Evolutionary conservation across 192 early-diverging fungal genomes (phyloP).

Genomic region (Coemansia sp.): DNA sequence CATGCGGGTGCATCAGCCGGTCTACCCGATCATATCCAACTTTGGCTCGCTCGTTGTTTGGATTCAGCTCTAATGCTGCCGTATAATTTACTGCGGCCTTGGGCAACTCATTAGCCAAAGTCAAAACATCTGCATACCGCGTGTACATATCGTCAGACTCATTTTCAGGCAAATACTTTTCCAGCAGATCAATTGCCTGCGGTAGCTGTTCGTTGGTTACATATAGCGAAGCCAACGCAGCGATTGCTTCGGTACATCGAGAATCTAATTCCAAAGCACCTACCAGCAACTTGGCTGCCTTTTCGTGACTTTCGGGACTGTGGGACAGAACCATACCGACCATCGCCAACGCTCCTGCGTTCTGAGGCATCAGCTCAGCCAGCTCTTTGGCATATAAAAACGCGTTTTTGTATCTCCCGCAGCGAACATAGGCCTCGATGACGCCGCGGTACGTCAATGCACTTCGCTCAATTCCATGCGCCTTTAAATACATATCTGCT

Average conservation of each 20-base stretch:
- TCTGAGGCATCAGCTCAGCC: constrained; percentile 36
- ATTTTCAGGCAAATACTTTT: constrained; percentile 30
- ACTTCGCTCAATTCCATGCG: constrained; percentile 22
- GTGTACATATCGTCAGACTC: constrained; percentile 47
- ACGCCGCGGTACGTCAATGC: constrained; percentile 24
- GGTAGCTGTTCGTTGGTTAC: constrained; percentile 11
- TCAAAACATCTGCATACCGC: constrained; percentile 46
- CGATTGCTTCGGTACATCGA: constrained; percentile 23
- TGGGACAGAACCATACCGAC: constrained; percentile 48
- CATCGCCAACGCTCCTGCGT: constrained; percentile 28
- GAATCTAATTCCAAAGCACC: constrained; percentile 27
- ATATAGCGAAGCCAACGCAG: constrained; percentile 43
- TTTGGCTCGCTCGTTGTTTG: constrained; percentile 27
- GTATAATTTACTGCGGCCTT: constrained; percentile 41
- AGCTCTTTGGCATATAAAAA: constrained; percentile 42
- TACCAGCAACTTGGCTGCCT: constrained; percentile 26
- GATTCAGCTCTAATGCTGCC: constrained; percentile 35
- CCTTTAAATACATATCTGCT: constrained; percentile 22
- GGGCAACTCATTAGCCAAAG: constrained; percentile 40
- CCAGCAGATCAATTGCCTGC: constrained; percentile 25
- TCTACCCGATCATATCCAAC: constrained; percentile 42
- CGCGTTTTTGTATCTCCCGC: constrained; percentile 35
- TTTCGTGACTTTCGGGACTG: constrained; percentile 36
- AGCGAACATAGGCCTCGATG: constrained; percentile 22
- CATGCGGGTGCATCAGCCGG: constrained; percentile 34